These are phyloP conservation scores for Cordyceps pruinosa DNA, from an alignment of 2,329 filamentous ascomycete genomes.

Conservation along the genomic window DNA sequence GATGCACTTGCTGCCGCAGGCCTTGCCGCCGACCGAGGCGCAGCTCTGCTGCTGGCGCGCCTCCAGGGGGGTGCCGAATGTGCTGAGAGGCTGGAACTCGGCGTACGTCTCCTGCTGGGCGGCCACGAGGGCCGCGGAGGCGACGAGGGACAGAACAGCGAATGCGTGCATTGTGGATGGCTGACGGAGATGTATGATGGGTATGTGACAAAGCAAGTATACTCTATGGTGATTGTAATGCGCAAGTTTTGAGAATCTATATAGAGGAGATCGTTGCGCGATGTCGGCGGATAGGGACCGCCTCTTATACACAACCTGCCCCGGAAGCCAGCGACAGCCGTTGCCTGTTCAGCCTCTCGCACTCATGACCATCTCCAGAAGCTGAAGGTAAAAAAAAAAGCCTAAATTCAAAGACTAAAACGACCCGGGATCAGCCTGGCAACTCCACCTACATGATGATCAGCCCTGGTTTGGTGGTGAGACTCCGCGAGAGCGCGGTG, in stretches of 20 bases:
- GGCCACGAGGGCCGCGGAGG: constrained; percentile 6
- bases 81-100: background rate
- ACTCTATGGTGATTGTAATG: background rate
- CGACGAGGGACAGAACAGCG: background rate
- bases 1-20: constrained; percentile 17
- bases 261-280: background rate
- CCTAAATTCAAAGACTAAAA: constrained; percentile 6
- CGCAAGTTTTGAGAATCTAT: background rate
- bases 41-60: constrained; percentile 3
- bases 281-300: background rate
- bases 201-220: too few relatives aligned
- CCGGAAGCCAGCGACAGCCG: background rate
- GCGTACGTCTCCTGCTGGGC: constrained; percentile 4
- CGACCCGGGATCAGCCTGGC: background rate
- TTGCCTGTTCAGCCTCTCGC: background rate
- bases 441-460: background rate
- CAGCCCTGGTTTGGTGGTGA: background rate
- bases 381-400: background rate
- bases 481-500: background rate
- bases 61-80: background rate
- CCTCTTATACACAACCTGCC: constrained; percentile 5
- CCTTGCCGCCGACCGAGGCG: constrained; percentile 6
- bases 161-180: background rate
- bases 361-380: background rate
- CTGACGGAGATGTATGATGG: background rate